phyloP scores from a whole-genome alignment of 176 grass and related monocot species.

The Hyparrhenia diplandra region DNA sequence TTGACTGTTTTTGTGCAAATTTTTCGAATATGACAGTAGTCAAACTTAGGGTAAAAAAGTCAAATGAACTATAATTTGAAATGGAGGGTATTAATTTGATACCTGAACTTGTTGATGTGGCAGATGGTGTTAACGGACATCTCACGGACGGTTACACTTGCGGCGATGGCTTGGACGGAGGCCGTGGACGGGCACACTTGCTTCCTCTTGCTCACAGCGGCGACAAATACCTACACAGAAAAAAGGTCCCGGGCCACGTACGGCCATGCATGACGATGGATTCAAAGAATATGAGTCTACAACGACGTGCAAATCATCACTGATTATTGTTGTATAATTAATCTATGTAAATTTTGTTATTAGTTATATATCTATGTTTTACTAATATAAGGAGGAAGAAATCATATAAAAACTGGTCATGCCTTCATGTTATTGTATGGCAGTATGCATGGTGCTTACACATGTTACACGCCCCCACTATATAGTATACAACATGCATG shows the following conservation, averaged over 20 bases:
- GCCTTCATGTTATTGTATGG: neutral
- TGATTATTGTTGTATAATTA: neutral
- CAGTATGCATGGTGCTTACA: neutral
- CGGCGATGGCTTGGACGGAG: constrained; percentile 4
- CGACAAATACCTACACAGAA: constrained; percentile 52
- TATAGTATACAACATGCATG: neutral
- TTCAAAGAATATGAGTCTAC: no score
- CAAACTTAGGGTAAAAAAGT: no score
- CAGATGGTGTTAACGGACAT: constrained; percentile 11
- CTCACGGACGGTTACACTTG: neutral
- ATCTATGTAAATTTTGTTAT: no score
- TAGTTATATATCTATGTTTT: no score
- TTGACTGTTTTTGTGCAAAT: no score
- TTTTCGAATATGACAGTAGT: no score
- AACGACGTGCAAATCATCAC: neutral
- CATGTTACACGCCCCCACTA: constrained; percentile 11
- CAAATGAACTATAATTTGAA: no score
- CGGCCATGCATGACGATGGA: neutral
- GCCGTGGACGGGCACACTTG: constrained; percentile 64
- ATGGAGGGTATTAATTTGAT: no score
- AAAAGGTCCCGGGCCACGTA: neutral
- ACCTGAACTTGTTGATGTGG: constrained; percentile 69
- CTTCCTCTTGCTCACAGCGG: constrained; percentile 71
- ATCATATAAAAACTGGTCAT: neutral
- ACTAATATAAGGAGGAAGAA: no score